Conservation (phyloP, 371 early-diverging fungal genomes). For the Nosema muscidifuracis region DNA sequence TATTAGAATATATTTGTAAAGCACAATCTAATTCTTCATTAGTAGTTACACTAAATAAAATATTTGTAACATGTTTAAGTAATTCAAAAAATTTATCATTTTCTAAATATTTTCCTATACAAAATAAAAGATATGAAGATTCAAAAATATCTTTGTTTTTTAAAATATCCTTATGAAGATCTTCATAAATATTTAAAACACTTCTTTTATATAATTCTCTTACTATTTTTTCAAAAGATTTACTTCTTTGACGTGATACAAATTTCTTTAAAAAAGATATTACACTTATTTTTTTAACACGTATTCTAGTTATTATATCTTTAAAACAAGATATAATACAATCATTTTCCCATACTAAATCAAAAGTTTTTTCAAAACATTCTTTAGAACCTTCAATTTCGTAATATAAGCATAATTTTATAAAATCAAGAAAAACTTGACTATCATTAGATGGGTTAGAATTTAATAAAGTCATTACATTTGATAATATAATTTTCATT, state of each 20-base stretch:
- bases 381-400: constrained; percentile 32
- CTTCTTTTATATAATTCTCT: constrained; percentile 9
- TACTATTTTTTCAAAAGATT: constrained; percentile 21
- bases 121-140: constrained; percentile 19
- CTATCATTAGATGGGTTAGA: constrained; percentile 20
- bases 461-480: constrained; percentile 15
- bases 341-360: constrained; percentile 39
- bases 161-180: neutral
- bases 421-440: constrained; percentile 40
- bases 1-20: constrained; percentile 39
- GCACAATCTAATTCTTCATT: constrained; percentile 18
- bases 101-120: constrained; percentile 7
- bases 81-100: constrained; percentile 29
- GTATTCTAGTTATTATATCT: constrained; percentile 17
- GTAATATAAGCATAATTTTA: constrained; percentile 44
- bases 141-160: neutral
- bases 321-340: constrained; percentile 16
- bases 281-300: neutral
- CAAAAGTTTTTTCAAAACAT: constrained; percentile 28
- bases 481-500: constrained; percentile 49
- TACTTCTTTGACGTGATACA: neutral
- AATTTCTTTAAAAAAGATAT: constrained; percentile 27
- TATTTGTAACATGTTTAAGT: neutral
- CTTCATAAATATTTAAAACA: constrained; percentile 6
- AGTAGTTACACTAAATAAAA: constrained; percentile 27